Conservation (phyloP, 495 filamentous ascomycete genomes). For the Trichoderma virens region DNA sequence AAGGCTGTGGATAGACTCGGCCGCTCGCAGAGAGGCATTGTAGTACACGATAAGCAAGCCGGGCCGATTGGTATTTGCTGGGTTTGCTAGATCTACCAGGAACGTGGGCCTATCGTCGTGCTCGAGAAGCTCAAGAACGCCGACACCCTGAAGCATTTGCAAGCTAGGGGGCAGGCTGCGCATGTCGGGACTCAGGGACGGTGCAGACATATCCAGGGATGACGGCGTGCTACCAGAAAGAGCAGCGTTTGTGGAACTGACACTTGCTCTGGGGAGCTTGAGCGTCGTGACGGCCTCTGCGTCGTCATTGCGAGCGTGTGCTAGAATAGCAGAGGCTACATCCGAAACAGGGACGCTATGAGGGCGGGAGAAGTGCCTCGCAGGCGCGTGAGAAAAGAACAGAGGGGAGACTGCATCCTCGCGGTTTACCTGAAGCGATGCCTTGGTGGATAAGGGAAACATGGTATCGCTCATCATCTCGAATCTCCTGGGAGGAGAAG, state of each 20-base stretch:
- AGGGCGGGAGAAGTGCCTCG: conserved; percentile 26
- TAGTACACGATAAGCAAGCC: conserved; percentile 49
- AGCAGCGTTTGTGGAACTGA: conserved; percentile 39
- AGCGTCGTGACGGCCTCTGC: conserved; percentile 48
- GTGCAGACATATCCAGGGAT: conserved; percentile 12
- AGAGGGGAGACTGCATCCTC: conserved; percentile 36
- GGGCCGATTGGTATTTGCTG: conserved; percentile 41
- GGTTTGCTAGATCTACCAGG: conserved; percentile 53
- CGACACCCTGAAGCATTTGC: conserved; percentile 48
- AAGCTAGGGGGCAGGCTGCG: conserved; percentile 30
- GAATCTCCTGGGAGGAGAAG: background rate
- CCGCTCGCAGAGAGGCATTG: conserved; percentile 49
- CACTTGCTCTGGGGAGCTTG: conserved; percentile 52
- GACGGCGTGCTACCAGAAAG: conserved; percentile 41
- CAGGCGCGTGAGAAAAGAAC: conserved; percentile 47
- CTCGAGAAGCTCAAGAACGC: conserved; percentile 57
- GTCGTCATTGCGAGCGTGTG: conserved; percentile 44
- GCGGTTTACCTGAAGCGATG: background rate
- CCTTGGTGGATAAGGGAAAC: background rate
- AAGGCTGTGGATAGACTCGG: conserved; percentile 38
- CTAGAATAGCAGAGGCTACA: conserved; percentile 51
- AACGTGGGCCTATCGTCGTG: conserved; percentile 62
- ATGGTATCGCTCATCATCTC: conserved; percentile 12
- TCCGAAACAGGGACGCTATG: conserved; percentile 41
- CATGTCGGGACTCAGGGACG: conserved; percentile 29